Conservation (phyloP, 2,329 filamentous ascomycete genomes). For the Coccinonectria pachysandricola region DNA sequence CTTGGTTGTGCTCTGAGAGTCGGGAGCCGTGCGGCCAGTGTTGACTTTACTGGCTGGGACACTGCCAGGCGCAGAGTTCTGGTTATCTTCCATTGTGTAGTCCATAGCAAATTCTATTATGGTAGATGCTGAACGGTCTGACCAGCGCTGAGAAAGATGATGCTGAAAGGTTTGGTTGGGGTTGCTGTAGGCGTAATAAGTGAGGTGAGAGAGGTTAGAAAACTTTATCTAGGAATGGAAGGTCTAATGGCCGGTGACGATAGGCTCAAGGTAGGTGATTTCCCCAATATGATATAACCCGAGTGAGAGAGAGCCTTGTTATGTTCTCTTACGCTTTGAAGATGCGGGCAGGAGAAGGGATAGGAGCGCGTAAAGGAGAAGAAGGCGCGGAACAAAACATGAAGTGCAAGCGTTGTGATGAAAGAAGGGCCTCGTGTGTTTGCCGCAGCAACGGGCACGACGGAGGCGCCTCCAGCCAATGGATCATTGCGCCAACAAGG, state of each 20-base stretch:
- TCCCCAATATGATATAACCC: no score
- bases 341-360: no score
- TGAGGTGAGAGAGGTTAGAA: no score
- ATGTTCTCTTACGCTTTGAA: no score
- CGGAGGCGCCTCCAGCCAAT: slow-evolving; percentile 12
- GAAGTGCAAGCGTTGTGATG: slow-evolving; percentile 5
- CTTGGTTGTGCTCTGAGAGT: slow-evolving; percentile 68
- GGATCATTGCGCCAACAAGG: slow-evolving; percentile 3
- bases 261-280: slow-evolving; percentile 1
- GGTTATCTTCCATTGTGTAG: slow-evolving; percentile 43
- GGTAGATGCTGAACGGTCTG: slow-evolving; percentile 3
- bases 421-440: slow-evolving; percentile 13
- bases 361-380: slow-evolving; percentile 2
- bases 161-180: slow-evolving; percentile 8
- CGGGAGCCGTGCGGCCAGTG: slow-evolving; percentile 45
- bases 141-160: slow-evolving; percentile 1
- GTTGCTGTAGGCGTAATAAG: no score
- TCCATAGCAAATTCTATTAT: slow-evolving; percentile 24
- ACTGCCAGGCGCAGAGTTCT: slow-evolving; percentile 57
- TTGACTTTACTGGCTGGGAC: slow-evolving; percentile 52
- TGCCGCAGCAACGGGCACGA: slow-evolving; percentile 23
- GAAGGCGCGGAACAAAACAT: slow-evolving; percentile 1
- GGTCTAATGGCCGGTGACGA: slow-evolving; percentile 3
- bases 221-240: no score
- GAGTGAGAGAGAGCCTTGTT: no score